Base-by-base conservation (phyloP, 371 early-diverging fungal genomes). In the Mucor saturninus region DNA sequence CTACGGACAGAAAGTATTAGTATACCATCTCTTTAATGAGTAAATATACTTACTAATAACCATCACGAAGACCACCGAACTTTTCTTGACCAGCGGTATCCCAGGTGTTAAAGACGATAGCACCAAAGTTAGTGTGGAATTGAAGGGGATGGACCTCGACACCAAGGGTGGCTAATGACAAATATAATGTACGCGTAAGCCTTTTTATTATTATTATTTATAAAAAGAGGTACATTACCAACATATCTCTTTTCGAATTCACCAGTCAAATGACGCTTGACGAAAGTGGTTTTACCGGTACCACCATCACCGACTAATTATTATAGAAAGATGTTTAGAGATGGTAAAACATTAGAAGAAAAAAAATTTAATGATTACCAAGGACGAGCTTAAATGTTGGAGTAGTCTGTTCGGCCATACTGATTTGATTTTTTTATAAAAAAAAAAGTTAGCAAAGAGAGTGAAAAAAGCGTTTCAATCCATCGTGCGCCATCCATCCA, bases 41-140 rank as follows among this genome's bases (percentile, higher is more conserved):
- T n/a, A n/a, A n/a, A n/a, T n/a, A n/a, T 11, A 85, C 89, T 69
- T 87, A 94, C 93, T 99, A 99, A 88, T 99, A 99, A 71, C 99
- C 99, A 88, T 99, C 99, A 83, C 99, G 98, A 59, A 99, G 96
- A 80, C 98, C 98, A 77, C 99, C 98, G 71, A 99, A 98, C 93
- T 99, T 99, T 83, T 99, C 99, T 80, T 99, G 99, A 65, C 99
- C 99, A 61, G 99, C 99, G 50, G 98, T 98, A 80, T 99, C 98
- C 98, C 98, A 99, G 65, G 98, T 95, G 89, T 97, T 95, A 90
- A 99, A 99, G 73, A 92, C 81, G 71, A 99, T 96, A 32, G 83
- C 71, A 56, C 99, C 98, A 80, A 89, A 94, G 91, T 95, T 98
- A 71, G 99, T 99, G 86, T 91, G 92, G 92, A 99, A 99, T 57